These are phyloP conservation scores for Cyclotella cryptica DNA, from an alignment of 108 stramenopile species.

Conservation along the genomic window DNA sequence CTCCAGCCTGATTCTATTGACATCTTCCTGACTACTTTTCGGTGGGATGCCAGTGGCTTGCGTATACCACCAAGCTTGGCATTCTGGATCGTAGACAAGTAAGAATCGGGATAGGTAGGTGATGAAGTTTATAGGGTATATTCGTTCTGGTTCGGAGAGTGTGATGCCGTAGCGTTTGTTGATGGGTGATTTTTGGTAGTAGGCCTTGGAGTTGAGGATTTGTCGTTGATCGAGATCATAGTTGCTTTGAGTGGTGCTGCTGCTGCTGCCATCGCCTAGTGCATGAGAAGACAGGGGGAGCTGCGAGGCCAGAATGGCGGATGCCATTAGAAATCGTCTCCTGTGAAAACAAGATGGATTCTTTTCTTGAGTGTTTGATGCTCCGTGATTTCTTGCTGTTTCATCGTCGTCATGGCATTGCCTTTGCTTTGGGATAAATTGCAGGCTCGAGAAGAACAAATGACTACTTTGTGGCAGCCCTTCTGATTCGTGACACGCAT, in stretches of 20 bases:
- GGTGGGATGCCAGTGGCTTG: slow-evolving; percentile 69
- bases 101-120: slow-evolving; percentile 85
- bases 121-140: slow-evolving; percentile 79
- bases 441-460: no score
- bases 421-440: no score
- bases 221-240: neutral
- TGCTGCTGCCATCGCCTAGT: no score
- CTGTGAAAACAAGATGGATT: slow-evolving; percentile 7
- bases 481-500: no score
- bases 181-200: slow-evolving; percentile 63
- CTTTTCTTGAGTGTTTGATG: neutral
- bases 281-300: slow-evolving; percentile 5
- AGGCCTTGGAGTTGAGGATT: neutral
- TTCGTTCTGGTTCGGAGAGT: slow-evolving; percentile 80
- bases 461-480: no score
- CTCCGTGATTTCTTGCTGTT: no score
- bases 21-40: slow-evolving; percentile 56
- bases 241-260: neutral
- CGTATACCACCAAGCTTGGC: slow-evolving; percentile 81
- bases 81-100: slow-evolving; percentile 77
- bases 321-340: slow-evolving; percentile 6
- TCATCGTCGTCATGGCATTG: no score
- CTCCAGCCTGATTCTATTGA: slow-evolving; percentile 60
- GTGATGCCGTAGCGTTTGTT: slow-evolving; percentile 84
- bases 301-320: neutral